These are phyloP conservation scores for Pythium brassicae DNA, from an alignment of 352 stramenopile genomes.

Conservation along the genomic window DNA sequence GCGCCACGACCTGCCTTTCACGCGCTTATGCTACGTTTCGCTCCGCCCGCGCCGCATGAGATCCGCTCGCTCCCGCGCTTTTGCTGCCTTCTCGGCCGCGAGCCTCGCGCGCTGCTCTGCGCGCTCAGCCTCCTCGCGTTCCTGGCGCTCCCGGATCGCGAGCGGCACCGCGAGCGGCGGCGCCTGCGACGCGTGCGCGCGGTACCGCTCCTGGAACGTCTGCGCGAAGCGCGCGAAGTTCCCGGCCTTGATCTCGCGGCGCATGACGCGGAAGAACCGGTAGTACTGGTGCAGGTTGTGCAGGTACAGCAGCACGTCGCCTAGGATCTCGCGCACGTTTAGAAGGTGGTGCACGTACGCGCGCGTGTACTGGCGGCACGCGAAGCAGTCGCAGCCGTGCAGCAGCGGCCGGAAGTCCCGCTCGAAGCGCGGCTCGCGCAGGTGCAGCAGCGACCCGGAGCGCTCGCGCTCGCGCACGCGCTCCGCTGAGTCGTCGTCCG, in stretches of 20 bases:
- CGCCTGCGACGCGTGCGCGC: conserved; percentile 37
- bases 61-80: conserved; percentile 12
- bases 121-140: conserved; percentile 44
- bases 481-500: conserved; percentile 27
- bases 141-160: conserved; percentile 50
- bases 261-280: neutral
- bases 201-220: conserved; percentile 40
- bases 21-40: neutral
- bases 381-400: conserved; percentile 64
- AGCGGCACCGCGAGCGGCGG: conserved; percentile 42
- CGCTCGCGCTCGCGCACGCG: conserved; percentile 15
- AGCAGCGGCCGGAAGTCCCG: conserved; percentile 63
- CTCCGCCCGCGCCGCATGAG: neutral
- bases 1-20: neutral
- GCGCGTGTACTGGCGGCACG: conserved; percentile 42
- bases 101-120: conserved; percentile 22
- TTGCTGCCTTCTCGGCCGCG: conserved; percentile 16
- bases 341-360: conserved; percentile 78
- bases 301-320: conserved; percentile 88
- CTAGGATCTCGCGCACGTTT: conserved; percentile 90
- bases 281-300: conserved; percentile 70
- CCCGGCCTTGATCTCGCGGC: neutral
- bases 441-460: conserved; percentile 44
- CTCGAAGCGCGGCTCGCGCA: conserved; percentile 60
- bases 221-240: conserved; percentile 26